Evolutionary conservation across 352 stramenopile genomes (phyloP).

Genomic region (Aphanomyces cochlioides): DNA sequence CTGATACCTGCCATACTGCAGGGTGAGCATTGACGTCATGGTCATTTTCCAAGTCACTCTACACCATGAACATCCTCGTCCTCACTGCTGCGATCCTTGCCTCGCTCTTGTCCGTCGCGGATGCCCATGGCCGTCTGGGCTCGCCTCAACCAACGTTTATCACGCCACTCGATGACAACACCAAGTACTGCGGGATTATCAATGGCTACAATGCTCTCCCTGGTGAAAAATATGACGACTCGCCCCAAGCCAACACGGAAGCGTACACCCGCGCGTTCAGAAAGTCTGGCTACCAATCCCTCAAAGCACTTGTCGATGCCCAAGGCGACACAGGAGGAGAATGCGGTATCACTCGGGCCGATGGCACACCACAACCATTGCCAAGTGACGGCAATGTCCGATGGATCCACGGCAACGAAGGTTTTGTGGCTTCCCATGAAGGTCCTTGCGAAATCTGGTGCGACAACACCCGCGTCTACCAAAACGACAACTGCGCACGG

Average conservation of each 20-base stretch:
- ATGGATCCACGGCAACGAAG: constrained; percentile 35
- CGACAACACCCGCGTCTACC: constrained; percentile 43
- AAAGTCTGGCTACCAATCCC: neutral
- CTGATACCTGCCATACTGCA: neutral
- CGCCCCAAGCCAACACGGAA: constrained; percentile 1
- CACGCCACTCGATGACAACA: neutral
- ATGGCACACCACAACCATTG: constrained; percentile 29
- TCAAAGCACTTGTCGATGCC: constrained; percentile 4
- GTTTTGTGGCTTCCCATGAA: constrained; percentile 35
- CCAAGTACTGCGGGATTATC: constrained; percentile 14
- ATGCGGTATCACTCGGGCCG: constrained; percentile 31
- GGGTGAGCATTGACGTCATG: neutral
- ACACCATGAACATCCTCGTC: neutral
- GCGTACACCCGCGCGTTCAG: neutral
- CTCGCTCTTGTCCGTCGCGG: neutral
- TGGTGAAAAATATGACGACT: neutral
- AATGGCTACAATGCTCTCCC: constrained; percentile 2
- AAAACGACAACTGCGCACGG: constrained; percentile 43
- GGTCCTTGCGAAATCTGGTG: constrained; percentile 55
- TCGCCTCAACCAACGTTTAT: constrained; percentile 1
- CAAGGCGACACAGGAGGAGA: constrained; percentile 14
- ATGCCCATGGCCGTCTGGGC: neutral
- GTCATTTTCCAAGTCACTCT: neutral
- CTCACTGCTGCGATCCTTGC: neutral
- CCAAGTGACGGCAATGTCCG: constrained; percentile 30